phyloP scores from a whole-genome alignment of 192 early-diverging fungal species.

The Ambispora gerdemannii region DNA sequence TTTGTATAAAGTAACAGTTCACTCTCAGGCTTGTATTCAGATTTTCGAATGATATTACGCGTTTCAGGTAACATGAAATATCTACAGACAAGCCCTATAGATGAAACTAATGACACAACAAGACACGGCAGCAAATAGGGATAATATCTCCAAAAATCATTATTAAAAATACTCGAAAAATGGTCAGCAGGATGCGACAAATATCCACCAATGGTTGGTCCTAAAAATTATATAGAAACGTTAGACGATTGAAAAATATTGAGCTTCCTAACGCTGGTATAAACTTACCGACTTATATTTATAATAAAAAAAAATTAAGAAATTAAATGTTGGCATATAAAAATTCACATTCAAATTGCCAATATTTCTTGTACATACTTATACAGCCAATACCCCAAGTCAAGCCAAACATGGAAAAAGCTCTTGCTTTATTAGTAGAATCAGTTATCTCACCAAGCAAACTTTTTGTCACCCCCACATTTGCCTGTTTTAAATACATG shows the following conservation, averaged over 20 bases:
- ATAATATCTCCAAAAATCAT: conserved; percentile 57
- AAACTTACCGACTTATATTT: too few relatives aligned
- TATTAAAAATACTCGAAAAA: conserved; percentile 59
- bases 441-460: too few relatives aligned
- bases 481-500: too few relatives aligned
- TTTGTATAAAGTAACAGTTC: not conserved
- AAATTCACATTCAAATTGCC: not conserved
- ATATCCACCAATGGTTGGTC: conserved; percentile 78
- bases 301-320: too few relatives aligned
- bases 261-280: too few relatives aligned
- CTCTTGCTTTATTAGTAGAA: conserved; percentile 59
- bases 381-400: conserved; percentile 45
- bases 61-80: too few relatives aligned
- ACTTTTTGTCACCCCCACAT: too few relatives aligned
- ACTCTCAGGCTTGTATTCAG: not conserved
- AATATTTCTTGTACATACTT: conserved; percentile 33
- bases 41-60: conserved; percentile 38
- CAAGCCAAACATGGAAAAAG: conserved; percentile 16
- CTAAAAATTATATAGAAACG: too few relatives aligned
- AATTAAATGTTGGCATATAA: not conserved
- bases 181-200: conserved; percentile 69
- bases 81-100: conserved; percentile 64
- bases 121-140: conserved; percentile 81
- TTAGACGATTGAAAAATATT: too few relatives aligned
- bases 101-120: too few relatives aligned